Percentiles rank a stretch among this genome's conserved stretches.
Evolutionary conservation across 805 yeast genomes (phyloP).

Genomic region (Metschnikowia santaceciliae): DNA sequence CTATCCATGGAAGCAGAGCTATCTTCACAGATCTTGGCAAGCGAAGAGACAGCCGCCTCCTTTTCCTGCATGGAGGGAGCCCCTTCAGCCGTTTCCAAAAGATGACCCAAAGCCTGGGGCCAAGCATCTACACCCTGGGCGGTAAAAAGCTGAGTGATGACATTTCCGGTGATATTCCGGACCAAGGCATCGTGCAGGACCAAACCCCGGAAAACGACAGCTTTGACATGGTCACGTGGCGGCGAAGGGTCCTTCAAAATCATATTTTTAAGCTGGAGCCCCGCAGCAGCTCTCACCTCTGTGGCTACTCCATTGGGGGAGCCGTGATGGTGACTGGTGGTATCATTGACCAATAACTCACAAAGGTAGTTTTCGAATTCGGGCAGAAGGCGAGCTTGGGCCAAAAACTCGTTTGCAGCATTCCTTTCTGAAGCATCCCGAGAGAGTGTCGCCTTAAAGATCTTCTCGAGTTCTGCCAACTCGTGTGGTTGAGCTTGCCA

Average conservation of each 20-base stretch:
- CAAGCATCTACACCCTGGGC: conserved; percentile 64
- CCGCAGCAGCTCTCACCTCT: conserved; percentile 81
- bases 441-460: conserved; percentile 71
- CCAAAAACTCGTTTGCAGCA: conserved; percentile 70
- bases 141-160: conserved; percentile 75
- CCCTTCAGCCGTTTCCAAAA: conserved; percentile 50
- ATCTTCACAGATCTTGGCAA: conserved; percentile 90
- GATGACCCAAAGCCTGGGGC: conserved; percentile 70
- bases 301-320: conserved; percentile 30
- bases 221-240: conserved; percentile 34
- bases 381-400: conserved; percentile 63
- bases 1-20: conserved; percentile 60
- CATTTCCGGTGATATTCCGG: conserved; percentile 86
- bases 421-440: conserved; percentile 50
- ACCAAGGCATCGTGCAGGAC: conserved; percentile 55
- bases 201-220: conserved; percentile 52
- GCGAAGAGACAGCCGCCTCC: conserved; percentile 77
- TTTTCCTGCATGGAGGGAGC: conserved; percentile 28
- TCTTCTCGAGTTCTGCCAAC: conserved; percentile 58
- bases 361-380: conserved; percentile 81
- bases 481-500: conserved; percentile 71
- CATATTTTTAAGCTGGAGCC: conserved; percentile 76
- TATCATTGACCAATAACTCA: conserved; percentile 58
- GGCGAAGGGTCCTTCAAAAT: conserved; percentile 39
- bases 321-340: conserved; percentile 9